Base-by-base conservation (phyloP, 805 yeast species). In the Torulaspora microellipsoides region DNA sequence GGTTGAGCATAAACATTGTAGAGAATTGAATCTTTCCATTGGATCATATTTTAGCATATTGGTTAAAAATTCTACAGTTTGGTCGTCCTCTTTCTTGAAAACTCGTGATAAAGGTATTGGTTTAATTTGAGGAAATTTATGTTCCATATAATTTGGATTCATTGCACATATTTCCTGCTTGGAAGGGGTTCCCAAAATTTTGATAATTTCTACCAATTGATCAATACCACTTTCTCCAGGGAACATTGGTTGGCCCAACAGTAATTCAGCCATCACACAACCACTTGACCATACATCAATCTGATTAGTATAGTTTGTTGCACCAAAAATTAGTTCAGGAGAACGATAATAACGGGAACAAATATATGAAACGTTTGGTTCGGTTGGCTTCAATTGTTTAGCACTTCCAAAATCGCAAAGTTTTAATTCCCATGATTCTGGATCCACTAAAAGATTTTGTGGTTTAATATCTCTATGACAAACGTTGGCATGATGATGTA, bases 211-310 rank as follows among this genome's bases (percentile, higher is more conserved):
- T 14, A 91, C 98, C 57, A 91, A 76, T 67, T 93, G 99, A 65
- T 93, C 99, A 46, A 93, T 91, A 31, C 99, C 98, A 47, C 90
- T 82, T 64, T 93, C 98, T 35, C 99, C 99, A 10, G 99, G 99
- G 69, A 93, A 93, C 52, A 93, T 71, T 11, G 99, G 99, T 64
- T 89, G 97, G 13, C 99, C 98, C 45, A 93, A 75, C 51, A 90
- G 79, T 58, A 93, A 71, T 68, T 93, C 99, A 4, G 98, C 98
- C 87, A 93, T 89, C 15, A 93, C 99, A 71, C 99, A 93, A 15
- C 96, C 96, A 11, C 95, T 88, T 11, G 96, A 86, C 99, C 99
- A 93, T 37, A 93, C 80, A 64, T 93, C 99, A 53, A 93, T 93
- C 65, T 91, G 90, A 27, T 97, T 89, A 7, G 98, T 88, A 67